Conservation (phyloP, 495 filamentous ascomycete species). For the Lasiosphaeria miniovina region DNA sequence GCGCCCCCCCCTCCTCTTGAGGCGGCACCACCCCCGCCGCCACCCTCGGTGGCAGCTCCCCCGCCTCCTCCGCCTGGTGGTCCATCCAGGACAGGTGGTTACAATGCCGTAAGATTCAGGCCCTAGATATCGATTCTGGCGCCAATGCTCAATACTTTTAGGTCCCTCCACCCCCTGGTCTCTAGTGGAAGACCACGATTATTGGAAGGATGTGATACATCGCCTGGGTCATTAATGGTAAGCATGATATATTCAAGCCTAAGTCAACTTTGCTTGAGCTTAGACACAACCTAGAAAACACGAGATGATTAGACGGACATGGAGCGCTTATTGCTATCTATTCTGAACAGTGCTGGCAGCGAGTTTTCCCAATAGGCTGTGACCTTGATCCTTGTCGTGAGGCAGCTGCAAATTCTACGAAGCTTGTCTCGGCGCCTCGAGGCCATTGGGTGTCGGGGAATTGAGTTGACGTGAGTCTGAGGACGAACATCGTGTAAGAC, state of each 20-base stretch:
- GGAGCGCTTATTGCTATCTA: too few relatives aligned
- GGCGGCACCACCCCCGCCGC: conserved; percentile 65
- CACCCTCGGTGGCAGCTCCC: conserved; percentile 45
- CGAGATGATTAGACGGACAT: too few relatives aligned
- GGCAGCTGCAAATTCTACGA: neutral
- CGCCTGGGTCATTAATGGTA: too few relatives aligned
- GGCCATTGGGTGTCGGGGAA: neutral
- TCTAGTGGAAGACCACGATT: conserved; percentile 23
- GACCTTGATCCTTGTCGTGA: neutral
- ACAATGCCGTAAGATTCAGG: conserved; percentile 61
- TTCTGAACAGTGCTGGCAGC: too few relatives aligned
- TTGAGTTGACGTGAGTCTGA: neutral
- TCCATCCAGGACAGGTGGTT: conserved; percentile 56
- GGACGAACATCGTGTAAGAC: neutral
- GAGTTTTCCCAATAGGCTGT: neutral
- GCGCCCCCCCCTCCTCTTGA: conserved; percentile 62
- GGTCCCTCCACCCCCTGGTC: conserved; percentile 57
- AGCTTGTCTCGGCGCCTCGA: neutral
- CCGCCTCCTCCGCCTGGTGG: conserved; percentile 65
- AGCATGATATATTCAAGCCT: too few relatives aligned
- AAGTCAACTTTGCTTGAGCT: too few relatives aligned
- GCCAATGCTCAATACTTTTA: conserved; percentile 26
- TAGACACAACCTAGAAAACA: too few relatives aligned
- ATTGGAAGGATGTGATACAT: neutral
- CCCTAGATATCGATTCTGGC: neutral